Percentiles rank a stretch among this genome's conserved stretches.
Evolutionary conservation across 306 rosid genomes (phyloP).

Genomic region (Fragaria nilgerrensis): DNA sequence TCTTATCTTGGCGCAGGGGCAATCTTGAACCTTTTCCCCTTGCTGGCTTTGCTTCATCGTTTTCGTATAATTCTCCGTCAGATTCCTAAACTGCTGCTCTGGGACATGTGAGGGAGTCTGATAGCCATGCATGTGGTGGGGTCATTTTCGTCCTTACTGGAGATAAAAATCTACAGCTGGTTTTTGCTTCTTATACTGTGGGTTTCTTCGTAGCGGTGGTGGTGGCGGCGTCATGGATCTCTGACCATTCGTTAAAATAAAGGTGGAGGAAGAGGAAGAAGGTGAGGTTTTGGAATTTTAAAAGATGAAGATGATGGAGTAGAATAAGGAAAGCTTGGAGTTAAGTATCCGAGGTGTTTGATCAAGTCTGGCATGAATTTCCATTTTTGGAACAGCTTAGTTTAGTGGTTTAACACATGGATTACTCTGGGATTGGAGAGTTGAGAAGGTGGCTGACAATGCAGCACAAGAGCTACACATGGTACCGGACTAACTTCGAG

Average conservation of each 20-base stretch:
- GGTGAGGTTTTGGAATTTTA: background rate
- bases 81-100: conserved; percentile 6
- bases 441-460: conserved; percentile 25
- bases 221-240: conserved; percentile 19
- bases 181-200: conserved; percentile 1
- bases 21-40: conserved; percentile 13
- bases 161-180: conserved; percentile 18
- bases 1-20: conserved; percentile 13
- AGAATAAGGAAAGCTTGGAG: background rate
- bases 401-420: background rate
- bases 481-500: conserved; percentile 5
- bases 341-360: background rate
- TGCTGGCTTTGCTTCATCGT: conserved; percentile 4
- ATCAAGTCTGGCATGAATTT: background rate
- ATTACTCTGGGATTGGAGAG: conserved; percentile 17
- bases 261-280: background rate
- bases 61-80: background rate
- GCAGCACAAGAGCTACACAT: conserved; percentile 24
- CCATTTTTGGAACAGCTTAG: background rate
- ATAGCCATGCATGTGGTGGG: conserved; percentile 2
- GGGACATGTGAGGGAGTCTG: conserved; percentile 6
- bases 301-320: background rate
- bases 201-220: background rate
- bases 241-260: conserved; percentile 20
- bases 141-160: conserved; percentile 9